Evolutionary conservation across 177 flowering plant genomes (phyloP).

Genomic region (Telopea speciosissima): DNA sequence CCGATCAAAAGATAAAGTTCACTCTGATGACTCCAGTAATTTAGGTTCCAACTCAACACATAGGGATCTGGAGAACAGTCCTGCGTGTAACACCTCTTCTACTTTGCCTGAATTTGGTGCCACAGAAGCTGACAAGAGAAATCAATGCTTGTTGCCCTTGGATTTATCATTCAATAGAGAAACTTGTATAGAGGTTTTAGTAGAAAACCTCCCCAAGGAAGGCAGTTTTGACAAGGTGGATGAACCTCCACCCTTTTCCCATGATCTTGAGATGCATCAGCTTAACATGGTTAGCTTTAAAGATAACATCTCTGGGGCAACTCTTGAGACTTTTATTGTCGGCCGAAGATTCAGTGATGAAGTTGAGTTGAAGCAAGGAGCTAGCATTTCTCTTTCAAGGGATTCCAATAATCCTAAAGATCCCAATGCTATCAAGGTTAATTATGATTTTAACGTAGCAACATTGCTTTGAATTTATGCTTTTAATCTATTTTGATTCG

Average conservation of each 20-base stretch:
- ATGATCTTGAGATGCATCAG: conserved; percentile 17
- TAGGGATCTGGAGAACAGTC: conserved; percentile 2
- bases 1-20: conserved; percentile 20
- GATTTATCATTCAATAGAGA: conserved; percentile 1
- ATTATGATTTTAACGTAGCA: background rate
- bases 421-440: conserved; percentile 74
- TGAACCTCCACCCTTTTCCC: conserved; percentile 6
- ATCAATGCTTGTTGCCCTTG: background rate
- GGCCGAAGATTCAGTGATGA: conserved; percentile 62
- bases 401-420: conserved; percentile 72
- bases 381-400: conserved; percentile 43
- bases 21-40: conserved; percentile 14
- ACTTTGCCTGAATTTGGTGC: background rate
- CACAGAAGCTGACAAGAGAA: conserved; percentile 16
- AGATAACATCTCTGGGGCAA: conserved; percentile 22
- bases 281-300: conserved; percentile 11
- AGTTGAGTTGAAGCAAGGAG: conserved; percentile 45
- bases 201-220: conserved; percentile 8
- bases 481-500: conserved; percentile 5
- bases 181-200: conserved; percentile 14
- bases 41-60: conserved; percentile 3
- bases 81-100: background rate
- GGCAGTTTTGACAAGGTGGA: conserved; percentile 10
- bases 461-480: background rate
- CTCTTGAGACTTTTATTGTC: conserved; percentile 68